phyloP scores from a whole-genome alignment of 2,329 filamentous ascomycete genomes.

The Fusarium chuoi region DNA sequence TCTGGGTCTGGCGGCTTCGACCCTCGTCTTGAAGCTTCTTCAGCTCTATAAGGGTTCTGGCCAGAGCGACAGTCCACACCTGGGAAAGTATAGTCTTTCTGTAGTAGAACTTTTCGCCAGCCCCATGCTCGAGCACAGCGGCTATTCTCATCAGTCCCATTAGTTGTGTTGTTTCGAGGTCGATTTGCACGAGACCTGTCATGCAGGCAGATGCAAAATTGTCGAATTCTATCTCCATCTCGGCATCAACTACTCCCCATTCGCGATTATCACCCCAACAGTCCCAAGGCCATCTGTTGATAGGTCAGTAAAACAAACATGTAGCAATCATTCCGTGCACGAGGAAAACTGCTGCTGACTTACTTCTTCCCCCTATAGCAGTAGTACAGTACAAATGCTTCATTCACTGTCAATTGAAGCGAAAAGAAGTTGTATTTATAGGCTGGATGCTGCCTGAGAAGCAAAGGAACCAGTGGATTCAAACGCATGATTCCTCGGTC shows the following conservation, averaged over 20 bases:
- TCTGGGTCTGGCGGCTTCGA: background rate
- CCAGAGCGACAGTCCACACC: background rate
- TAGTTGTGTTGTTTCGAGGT: background rate
- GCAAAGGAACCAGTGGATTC: background rate
- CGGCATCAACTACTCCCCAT: background rate
- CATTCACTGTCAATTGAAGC: background rate
- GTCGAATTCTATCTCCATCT: background rate
- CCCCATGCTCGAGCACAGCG: background rate
- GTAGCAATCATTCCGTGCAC: background rate
- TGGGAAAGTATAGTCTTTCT: background rate
- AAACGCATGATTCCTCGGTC: background rate
- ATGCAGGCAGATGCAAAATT: background rate
- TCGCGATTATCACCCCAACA: background rate
- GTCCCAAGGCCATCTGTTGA: background rate
- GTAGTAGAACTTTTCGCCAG: background rate
- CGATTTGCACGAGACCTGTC: background rate
- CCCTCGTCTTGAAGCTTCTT: background rate
- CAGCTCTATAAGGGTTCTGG: background rate
- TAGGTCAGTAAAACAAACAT: background rate
- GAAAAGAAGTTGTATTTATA: background rate
- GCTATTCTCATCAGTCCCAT: background rate
- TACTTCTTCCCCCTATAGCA: background rate
- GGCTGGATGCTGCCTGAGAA: background rate
- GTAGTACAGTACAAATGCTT: background rate
- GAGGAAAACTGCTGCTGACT: background rate